Evolutionary conservation across 495 filamentous ascomycete genomes (phyloP).

Genomic region (Aspergillus panamensis): DNA sequence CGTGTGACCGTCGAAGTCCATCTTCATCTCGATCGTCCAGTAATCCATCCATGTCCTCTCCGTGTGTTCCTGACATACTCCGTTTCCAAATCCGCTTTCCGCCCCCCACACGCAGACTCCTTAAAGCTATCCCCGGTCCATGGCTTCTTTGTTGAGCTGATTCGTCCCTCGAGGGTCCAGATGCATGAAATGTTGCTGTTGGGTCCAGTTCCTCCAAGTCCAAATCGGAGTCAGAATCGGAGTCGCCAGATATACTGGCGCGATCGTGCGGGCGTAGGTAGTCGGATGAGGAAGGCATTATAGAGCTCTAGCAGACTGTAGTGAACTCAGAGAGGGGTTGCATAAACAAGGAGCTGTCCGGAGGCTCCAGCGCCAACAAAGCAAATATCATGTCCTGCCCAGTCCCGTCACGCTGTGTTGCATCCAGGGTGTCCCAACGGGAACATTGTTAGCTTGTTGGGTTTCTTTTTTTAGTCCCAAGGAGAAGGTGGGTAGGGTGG

Average conservation of each 20-base stretch:
- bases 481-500: background rate
- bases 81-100: slow-evolving; percentile 58
- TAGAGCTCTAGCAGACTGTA: slow-evolving; percentile 3
- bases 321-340: slow-evolving; percentile 5
- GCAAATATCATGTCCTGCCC: slow-evolving; percentile 21
- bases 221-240: slow-evolving; percentile 54
- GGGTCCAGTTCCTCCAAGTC: slow-evolving; percentile 73
- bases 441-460: slow-evolving; percentile 17
- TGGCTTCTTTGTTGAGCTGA: slow-evolving; percentile 39
- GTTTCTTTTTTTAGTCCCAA: background rate
- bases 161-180: slow-evolving; percentile 40
- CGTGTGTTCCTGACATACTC: slow-evolving; percentile 41
- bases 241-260: slow-evolving; percentile 31
- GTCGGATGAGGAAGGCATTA: slow-evolving; percentile 41
- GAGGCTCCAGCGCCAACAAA: slow-evolving; percentile 18
- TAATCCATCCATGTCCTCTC: slow-evolving; percentile 54
- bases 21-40: slow-evolving; percentile 50
- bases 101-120: slow-evolving; percentile 65
- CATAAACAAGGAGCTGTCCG: slow-evolving; percentile 12
- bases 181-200: slow-evolving; percentile 35
- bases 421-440: slow-evolving; percentile 18
- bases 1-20: slow-evolving; percentile 38
- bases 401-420: slow-evolving; percentile 19
- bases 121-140: slow-evolving; percentile 63
- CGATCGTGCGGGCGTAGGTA: slow-evolving; percentile 37